Conservation (phyloP, 2,329 filamentous ascomycete species). For the Penicillium hesseltinei region DNA sequence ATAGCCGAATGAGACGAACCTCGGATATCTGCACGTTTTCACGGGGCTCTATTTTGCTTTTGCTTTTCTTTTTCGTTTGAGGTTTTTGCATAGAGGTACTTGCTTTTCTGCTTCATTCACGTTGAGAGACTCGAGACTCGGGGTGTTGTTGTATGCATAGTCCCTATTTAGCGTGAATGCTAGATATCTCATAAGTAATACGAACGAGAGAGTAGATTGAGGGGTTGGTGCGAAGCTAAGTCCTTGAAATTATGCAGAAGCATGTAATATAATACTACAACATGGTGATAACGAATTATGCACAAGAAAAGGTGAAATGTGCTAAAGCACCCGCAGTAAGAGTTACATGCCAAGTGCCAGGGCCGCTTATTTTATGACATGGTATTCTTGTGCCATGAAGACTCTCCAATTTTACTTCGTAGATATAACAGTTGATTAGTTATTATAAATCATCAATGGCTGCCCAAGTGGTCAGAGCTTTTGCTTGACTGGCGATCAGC, state of each 20-base stretch:
- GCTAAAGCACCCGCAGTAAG: background rate
- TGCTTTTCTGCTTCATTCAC: too few relatives aligned
- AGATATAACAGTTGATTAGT: background rate
- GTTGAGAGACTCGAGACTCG: background rate
- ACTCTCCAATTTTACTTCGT: too few relatives aligned
- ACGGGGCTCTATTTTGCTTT: too few relatives aligned
- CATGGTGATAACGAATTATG: too few relatives aligned
- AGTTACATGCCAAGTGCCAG: background rate
- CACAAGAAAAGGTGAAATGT: background rate
- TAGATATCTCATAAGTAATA: background rate
- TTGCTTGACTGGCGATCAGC: conserved; percentile 6
- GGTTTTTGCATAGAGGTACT: too few relatives aligned
- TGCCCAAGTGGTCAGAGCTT: background rate
- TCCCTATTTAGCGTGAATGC: background rate
- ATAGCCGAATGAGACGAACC: background rate
- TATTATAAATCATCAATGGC: background rate
- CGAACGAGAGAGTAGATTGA: background rate
- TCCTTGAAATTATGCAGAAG: background rate
- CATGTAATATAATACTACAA: background rate
- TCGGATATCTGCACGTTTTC: background rate
- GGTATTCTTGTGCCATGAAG: background rate
- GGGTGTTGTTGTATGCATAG: background rate
- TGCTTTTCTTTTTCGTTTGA: too few relatives aligned
- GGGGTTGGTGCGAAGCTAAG: background rate
- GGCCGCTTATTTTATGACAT: background rate